Base-by-base conservation (phyloP, 306 rosid species). In the Prunus mume region DNA sequence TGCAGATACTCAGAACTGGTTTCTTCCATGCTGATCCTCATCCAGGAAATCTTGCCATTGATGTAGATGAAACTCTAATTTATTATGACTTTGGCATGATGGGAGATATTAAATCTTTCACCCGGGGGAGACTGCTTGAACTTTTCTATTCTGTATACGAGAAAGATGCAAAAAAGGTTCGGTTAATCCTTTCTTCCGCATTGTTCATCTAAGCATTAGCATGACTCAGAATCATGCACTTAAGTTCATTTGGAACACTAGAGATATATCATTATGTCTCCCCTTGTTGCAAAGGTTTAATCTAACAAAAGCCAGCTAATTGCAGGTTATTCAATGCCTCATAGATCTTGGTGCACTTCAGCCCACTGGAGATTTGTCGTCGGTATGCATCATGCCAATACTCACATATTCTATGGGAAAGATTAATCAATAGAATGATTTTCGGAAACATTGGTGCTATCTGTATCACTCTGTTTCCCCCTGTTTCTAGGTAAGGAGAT, bases 21-120 rank as follows among this genome's bases (percentile, higher is more conserved):
- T 94, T 94, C 90, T 94, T 94, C 77, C 98, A 94, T 70, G 98
- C 98, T 5, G 98, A 94, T 83, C 98, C 98, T 72, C 97, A 91
- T 86, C 98, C 97, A 61, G 97, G 97, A 86, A 94, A 94, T 83
- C 96, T 90, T 49, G 97, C 97, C 22, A 73, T 94, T 9, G 98
- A 94, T 73, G 84, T 83, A 69, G 96, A 94, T 68, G 93, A 91
- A 86, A 71, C 94, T 46, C 78, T 94, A 65, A 94, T 94, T 78
- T 91, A 91, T 78, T 94, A 94, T 78, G 98, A 94, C 86, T 94
- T 94, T 81, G 98, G 98, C 74, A 94, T 91, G 98, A 91, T 91
- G 98, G 98, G 98, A 56, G 96, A 90, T 71, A 94, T 94, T 77
- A 91, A 94, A 75, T 75, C 96, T 45, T 93, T 94, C 85, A 94